Conservation (phyloP, 441 rosid genomes). For the Populus trichocarpa region DNA sequence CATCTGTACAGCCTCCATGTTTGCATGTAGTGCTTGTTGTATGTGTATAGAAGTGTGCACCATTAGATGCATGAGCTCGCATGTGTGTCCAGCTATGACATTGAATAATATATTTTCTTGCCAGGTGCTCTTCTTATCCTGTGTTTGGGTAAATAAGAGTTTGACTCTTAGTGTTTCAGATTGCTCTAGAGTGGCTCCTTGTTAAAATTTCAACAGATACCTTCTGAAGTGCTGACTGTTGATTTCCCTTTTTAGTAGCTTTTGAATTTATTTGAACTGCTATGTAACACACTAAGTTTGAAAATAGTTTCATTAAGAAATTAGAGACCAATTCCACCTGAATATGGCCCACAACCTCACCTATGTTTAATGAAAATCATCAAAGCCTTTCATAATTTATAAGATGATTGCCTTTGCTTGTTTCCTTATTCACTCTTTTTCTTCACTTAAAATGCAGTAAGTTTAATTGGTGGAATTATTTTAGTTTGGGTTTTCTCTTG, state of each 20-base stretch:
- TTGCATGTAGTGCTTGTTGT: background rate
- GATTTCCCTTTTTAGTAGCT: background rate
- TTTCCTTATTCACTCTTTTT: background rate
- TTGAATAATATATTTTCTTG: background rate
- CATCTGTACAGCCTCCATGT: background rate
- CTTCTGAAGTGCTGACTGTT: background rate
- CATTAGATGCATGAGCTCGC: background rate
- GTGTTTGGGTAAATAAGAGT: background rate
- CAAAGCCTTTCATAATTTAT: background rate
- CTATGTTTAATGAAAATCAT: background rate
- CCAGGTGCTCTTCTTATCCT: background rate
- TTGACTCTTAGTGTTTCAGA: background rate
- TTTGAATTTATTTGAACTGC: background rate
- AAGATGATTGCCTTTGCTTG: background rate
- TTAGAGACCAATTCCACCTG: background rate
- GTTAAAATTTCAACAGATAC: background rate
- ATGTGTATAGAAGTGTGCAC: background rate
- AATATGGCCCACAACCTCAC: background rate
- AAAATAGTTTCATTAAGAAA: background rate
- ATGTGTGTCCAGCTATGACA: background rate
- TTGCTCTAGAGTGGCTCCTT: background rate
- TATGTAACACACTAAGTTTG: background rate
- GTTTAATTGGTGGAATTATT: background rate
- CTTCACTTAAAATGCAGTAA: background rate
- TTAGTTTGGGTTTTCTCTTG: background rate